Percentiles rank a stretch among this genome's conserved stretches.
Conservation (phyloP, 2,329 filamentous ascomycete genomes). For the Fusarium mangiferae region DNA sequence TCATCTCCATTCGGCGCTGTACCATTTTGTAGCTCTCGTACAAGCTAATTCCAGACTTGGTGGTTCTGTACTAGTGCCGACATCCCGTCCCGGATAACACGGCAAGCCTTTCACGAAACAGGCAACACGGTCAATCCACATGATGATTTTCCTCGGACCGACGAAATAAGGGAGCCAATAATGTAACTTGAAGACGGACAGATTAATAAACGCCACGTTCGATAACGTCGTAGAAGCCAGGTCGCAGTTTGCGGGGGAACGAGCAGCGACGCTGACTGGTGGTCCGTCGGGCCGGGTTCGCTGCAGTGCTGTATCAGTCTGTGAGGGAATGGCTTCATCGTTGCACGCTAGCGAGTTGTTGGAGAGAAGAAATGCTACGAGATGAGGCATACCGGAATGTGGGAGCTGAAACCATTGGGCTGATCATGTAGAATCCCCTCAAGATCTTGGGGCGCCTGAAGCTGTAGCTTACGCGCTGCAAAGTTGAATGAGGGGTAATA, state of each 20-base stretch:
- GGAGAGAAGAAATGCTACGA: background rate
- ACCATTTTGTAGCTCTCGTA: background rate
- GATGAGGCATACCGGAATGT: background rate
- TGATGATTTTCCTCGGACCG: background rate
- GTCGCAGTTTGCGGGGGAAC: background rate
- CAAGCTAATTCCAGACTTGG: background rate
- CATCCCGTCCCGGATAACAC: background rate
- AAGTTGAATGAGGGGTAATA: too few species aligned
- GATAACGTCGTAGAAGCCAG: background rate
- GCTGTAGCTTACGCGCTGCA: too few species aligned
- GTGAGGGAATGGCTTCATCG: too few species aligned
- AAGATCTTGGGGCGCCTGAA: background rate
- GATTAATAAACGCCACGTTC: background rate
- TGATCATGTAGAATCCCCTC: background rate
- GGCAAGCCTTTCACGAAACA: background rate
- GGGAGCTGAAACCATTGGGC: background rate
- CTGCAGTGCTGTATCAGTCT: too few species aligned
- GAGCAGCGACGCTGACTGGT: background rate
- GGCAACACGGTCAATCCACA: background rate
- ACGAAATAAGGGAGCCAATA: background rate
- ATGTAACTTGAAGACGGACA: background rate
- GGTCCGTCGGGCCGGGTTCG: background rate
- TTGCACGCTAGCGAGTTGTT: background rate
- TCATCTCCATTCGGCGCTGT: background rate
- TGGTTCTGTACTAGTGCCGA: background rate